Conservation (phyloP, 306 rosid genomes). For the Malus fusca region DNA sequence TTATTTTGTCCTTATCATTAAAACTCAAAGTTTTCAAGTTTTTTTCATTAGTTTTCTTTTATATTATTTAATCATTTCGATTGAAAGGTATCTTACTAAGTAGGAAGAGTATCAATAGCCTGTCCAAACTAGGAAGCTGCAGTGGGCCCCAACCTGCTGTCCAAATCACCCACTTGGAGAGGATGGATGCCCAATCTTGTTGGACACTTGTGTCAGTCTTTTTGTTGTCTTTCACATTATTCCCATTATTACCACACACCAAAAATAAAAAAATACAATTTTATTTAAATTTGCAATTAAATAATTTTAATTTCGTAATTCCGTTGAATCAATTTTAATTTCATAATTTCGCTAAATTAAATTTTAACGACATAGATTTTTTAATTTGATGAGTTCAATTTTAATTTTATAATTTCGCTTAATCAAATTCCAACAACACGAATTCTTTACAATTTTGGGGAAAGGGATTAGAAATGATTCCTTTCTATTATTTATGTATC, state of each 20-base stretch:
- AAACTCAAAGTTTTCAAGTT: too few species aligned
- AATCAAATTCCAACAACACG: fast-evolving
- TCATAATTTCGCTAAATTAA: too few species aligned
- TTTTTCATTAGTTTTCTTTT: too few species aligned
- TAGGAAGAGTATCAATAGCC: background rate
- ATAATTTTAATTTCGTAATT: background rate
- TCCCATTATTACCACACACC: background rate
- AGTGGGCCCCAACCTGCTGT: background rate
- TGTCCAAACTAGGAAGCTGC: background rate
- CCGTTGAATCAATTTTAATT: background rate
- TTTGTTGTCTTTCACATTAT: slow-evolving; percentile 15
- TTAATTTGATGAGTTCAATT: background rate
- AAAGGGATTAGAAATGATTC: fast-evolving
- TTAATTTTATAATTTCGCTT: fast-evolving
- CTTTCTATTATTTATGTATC: background rate
- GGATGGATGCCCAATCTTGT: background rate
- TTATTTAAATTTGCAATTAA: background rate
- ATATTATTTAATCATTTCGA: too few species aligned
- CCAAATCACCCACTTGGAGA: background rate
- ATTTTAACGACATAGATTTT: too few species aligned
- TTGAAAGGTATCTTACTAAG: too few species aligned
- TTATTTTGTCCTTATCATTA: too few species aligned
- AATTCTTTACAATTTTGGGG: too few species aligned
- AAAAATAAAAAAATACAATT: background rate
- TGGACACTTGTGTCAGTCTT: background rate